A percentile compares a stretch with the other conserved stretches of the same genome.
Evolutionary conservation across 306 rosid species (phyloP).

Genomic region (Malus asiatica): DNA sequence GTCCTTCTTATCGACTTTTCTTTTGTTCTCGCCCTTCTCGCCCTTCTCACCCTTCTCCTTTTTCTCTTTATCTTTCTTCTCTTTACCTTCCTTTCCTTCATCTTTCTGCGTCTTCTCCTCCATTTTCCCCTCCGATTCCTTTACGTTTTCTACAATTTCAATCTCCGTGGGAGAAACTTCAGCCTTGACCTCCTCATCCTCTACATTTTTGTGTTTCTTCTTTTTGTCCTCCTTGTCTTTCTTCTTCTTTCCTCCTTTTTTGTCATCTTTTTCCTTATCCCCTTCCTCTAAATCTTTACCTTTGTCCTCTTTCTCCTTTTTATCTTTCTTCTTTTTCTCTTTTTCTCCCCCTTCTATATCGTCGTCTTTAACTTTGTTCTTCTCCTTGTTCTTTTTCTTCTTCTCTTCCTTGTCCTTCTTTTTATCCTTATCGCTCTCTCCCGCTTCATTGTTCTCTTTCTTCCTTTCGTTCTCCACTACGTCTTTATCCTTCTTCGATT

Average conservation of each 20-base stretch:
- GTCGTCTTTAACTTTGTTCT: neutral
- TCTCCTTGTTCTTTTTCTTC: neutral
- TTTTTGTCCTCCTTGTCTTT: conserved; percentile 5
- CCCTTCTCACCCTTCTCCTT: conserved; percentile 24
- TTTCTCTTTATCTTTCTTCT: conserved; percentile 25
- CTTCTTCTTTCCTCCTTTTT: neutral
- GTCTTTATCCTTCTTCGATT: conserved; percentile 24
- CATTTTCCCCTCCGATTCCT: conserved; percentile 18
- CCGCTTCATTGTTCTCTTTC: neutral
- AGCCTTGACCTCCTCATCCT: neutral
- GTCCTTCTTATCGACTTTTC: conserved; percentile 33
- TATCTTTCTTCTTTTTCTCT: neutral
- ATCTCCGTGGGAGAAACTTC: conserved; percentile 25
- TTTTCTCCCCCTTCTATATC: neutral
- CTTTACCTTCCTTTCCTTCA: conserved; percentile 17
- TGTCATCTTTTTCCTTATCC: neutral
- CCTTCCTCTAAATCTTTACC: neutral
- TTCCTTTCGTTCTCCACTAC: neutral
- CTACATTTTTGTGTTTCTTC: conserved; percentile 10
- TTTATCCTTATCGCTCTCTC: neutral
- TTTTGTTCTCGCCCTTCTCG: conserved; percentile 29
- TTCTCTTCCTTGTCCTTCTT: conserved; percentile 18
- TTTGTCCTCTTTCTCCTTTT: neutral
- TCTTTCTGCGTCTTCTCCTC: conserved; percentile 17
- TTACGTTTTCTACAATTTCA: conserved; percentile 19